Base-by-base conservation (phyloP, 129 eudicot species). In the Chrysanthemum seticuspe region DNA sequence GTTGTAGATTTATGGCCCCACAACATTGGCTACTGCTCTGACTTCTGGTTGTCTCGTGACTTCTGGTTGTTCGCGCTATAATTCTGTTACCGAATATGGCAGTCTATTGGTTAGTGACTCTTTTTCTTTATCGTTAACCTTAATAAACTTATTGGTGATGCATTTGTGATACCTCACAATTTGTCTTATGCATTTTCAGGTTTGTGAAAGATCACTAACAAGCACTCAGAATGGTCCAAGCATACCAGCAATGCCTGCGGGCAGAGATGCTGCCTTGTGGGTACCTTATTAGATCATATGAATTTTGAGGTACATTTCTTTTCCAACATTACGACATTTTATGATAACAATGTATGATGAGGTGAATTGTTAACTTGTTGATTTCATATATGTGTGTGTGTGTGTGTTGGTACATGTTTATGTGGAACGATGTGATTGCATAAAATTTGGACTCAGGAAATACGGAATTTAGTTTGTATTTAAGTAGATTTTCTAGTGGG, bases 181-280 rank as follows among this genome's bases (percentile, higher is more conserved):
- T 18, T 45, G 67, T 48, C 8, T 45, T 3, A 27, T 40, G 23
- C 53, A 76, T 36, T 27, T 12, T 59, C 58, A 25, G 65, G 65
- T 60, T 19, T 60, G 65, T 81, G 98, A 94, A 74, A 79, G 97
- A 81, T 93, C 98, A 15, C 88, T 94, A 49, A 75, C 80, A 74
- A 87, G 90, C 77, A 94, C 96, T 65, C 98, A 90, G 48, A 94
- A 94, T 34, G 97, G 98, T 78, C 96, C 93, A 9, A 86, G 86
- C 82, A 88, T 94, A 85, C 97, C 98, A n/a, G n/a, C n/a, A n/a
- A n/a, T n/a, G n/a, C n/a, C n/a, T n/a, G n/a, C n/a, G n/a, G n/a
- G n/a, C n/a, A n/a, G n/a, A n/a, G n/a, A n/a, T 89, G 92, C 81
- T 93, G 81, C 92, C 98, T 55, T 86, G 98, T 56, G 98, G 98